Base-by-base conservation (phyloP, 176 grass and related monocot species). In the Avena eriantha region DNA sequence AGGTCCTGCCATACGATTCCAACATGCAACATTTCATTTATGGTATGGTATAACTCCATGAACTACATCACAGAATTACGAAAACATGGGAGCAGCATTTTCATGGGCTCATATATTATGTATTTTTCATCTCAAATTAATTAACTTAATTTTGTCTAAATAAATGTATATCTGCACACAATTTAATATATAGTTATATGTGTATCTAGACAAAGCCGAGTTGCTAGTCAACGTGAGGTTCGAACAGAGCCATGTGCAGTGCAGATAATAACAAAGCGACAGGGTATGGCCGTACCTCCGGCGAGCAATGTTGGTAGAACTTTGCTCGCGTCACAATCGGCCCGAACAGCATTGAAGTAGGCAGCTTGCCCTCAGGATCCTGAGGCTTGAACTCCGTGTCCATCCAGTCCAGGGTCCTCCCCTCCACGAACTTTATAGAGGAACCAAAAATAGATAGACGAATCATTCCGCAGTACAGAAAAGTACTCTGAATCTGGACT, bases 331-430 rank as follows among this genome's bases (percentile, higher is more conserved):
- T 0, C 51, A 92, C 26, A 75, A 85, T 46, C 21, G 87, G 89
- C 14, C 93, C 95, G 64, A 95, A 95, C 24, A 76, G 2, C 83
- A 93, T 70, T 21, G 85, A 80, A 1, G 23, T 77, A 0, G 85
- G 89, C 5, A 89, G 86, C 57, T 86, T 89, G 58, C 92, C 91
- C 22, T 84, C 80, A 0, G 23, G 82, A 2, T 90, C 61, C 16
- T 87, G 90, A 5, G 89, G 80, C 66, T 90, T 87, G 7, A 92
- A 55, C 73, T 92, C 86, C 16, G 89, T 92, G 85, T 98, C 91
- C 89, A 88, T 84, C 93, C 83, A 98, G 80, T 78, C 86, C 76
- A 92, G 14, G 46, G 73, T 63, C 2, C 82, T 46, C 9, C 43
- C 85, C 14, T 93, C 85, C 55, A 69, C 19, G 76, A 91, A 89